Base-by-base conservation (phyloP, 2,329 filamentous ascomycete genomes). In the Neodidymelliopsis sp. region DNA sequence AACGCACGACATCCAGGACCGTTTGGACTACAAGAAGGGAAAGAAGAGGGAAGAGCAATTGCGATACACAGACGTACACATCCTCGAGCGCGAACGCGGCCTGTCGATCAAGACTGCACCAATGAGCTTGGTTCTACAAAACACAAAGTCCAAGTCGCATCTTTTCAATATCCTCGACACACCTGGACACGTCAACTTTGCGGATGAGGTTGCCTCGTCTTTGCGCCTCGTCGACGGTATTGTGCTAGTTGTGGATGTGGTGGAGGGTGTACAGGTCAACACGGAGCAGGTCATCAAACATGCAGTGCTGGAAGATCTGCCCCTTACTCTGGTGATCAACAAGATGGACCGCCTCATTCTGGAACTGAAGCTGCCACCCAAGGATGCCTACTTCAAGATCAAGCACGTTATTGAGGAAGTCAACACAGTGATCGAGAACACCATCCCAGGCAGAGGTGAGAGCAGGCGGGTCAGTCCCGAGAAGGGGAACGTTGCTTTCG, bases 331-430 rank as follows among this genome's bases (percentile, higher is more conserved):
- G 53, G 85, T 99, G 46, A 83, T 99, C 75, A 99, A 97, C 81
- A 99, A 99, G 78, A 88, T 99, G 85, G 94, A 99, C 65, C 86
- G 94, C 18, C 77, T 99, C 52, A 96, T 99, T 54, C 76, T 99
- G 34, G 94, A 99, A 75, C 80, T 99, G 39, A 96, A 96, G 72
- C 81, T 99, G 11, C 94, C 94, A 2, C 94, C 94, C 2, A 90
- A 87, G 58, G 94, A 99, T 70, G 94, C 94, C 10, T 99, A 99
- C 77, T 97, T 97, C 81, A 99, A 99, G 80, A 80, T 99, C 44
- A 97, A 97, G 76, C 92, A 97, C 72, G 91, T 97, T n/a, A 85
- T 99, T 42, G 94, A 99, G 73, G 91, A 97, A 74, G 92, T 99
- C 74, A 99, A 99, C 75, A 96, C 91, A 1, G 79, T 94, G 60